Evolutionary conservation across 805 yeast species (phyloP).

Genomic region (Sugiyamaella chiloensis): DNA sequence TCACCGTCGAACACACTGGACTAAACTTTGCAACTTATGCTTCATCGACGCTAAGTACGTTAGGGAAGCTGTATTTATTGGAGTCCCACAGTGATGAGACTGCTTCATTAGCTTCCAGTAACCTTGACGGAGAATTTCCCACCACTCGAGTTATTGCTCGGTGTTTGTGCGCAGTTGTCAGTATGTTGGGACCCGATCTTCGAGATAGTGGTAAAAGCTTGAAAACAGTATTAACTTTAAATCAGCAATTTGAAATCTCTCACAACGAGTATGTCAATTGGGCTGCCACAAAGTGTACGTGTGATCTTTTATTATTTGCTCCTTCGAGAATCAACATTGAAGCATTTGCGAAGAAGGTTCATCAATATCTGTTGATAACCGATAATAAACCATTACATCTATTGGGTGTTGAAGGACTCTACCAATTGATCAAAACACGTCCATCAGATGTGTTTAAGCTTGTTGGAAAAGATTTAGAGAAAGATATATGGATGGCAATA

Average conservation of each 20-base stretch:
- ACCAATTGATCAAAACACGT: slow-evolving; percentile 55
- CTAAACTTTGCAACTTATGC: slow-evolving; percentile 44
- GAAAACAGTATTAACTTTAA: slow-evolving; percentile 28
- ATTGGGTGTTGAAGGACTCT: slow-evolving; percentile 53
- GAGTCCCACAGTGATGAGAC: slow-evolving; percentile 52
- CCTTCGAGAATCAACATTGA: slow-evolving; percentile 34
- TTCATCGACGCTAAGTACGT: slow-evolving; percentile 40
- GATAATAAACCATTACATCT: slow-evolving; percentile 27
- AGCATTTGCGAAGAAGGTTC: slow-evolving; percentile 28
- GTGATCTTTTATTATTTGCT: slow-evolving; percentile 49
- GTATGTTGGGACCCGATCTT: slow-evolving; percentile 56
- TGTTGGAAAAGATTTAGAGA: slow-evolving; percentile 44
- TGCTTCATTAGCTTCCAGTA: slow-evolving; percentile 44
- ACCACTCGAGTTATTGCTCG: slow-evolving; percentile 45
- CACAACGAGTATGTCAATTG: slow-evolving; percentile 31
- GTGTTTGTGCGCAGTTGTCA: slow-evolving; percentile 45
- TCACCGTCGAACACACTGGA: slow-evolving; percentile 54
- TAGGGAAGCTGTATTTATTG: slow-evolving; percentile 40
- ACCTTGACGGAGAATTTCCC: slow-evolving; percentile 46
- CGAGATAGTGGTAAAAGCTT: slow-evolving; percentile 27
- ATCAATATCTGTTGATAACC: slow-evolving; percentile 20
- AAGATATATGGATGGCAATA: slow-evolving; percentile 58
- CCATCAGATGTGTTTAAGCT: slow-evolving; percentile 43
- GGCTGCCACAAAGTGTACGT: slow-evolving; percentile 43
- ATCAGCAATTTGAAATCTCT: slow-evolving; percentile 35